phyloP scores from a whole-genome alignment of 805 yeast species.

The Schizosaccharomyces lindneri region DNA sequence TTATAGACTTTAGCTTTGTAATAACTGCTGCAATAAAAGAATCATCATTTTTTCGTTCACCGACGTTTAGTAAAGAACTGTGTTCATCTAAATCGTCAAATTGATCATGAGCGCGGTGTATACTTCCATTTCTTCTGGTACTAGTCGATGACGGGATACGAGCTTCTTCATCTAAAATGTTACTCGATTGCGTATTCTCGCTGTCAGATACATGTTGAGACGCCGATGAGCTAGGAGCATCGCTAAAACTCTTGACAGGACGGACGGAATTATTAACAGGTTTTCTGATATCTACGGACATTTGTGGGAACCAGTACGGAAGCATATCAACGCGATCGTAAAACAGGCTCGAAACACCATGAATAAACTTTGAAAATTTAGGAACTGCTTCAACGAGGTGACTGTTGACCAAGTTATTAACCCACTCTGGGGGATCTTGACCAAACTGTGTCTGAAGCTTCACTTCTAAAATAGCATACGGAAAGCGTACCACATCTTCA shows the following conservation, averaged over 20 bases:
- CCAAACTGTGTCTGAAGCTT: constrained; percentile 93
- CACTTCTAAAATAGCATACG: constrained; percentile 92
- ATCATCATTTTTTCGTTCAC: background rate
- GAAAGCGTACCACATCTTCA: constrained; percentile 72
- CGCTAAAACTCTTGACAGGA: constrained; percentile 9
- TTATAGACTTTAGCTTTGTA: background rate
- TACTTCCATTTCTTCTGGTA: background rate
- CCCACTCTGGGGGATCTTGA: constrained; percentile 98
- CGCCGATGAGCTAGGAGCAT: constrained; percentile 11
- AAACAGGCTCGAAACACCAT: constrained; percentile 79
- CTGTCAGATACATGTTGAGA: constrained; percentile 8
- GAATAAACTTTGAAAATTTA: constrained; percentile 88
- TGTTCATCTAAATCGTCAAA: constrained; percentile 10
- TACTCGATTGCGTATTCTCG: background rate
- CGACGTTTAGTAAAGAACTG: constrained; percentile 7
- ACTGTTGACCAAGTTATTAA: constrained; percentile 66
- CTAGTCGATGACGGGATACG: constrained; percentile 13
- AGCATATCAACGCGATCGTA: constrained; percentile 62
- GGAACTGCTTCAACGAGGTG: constrained; percentile 97
- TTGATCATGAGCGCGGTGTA: constrained; percentile 3
- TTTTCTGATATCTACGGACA: constrained; percentile 84
- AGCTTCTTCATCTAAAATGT: constrained; percentile 12
- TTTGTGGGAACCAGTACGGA: constrained; percentile 96
- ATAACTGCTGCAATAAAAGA: background rate
- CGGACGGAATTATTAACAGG: constrained; percentile 46